Base-by-base conservation (phyloP, 1,139 yeast species). In the Saccharomyces hybrid region DNA sequence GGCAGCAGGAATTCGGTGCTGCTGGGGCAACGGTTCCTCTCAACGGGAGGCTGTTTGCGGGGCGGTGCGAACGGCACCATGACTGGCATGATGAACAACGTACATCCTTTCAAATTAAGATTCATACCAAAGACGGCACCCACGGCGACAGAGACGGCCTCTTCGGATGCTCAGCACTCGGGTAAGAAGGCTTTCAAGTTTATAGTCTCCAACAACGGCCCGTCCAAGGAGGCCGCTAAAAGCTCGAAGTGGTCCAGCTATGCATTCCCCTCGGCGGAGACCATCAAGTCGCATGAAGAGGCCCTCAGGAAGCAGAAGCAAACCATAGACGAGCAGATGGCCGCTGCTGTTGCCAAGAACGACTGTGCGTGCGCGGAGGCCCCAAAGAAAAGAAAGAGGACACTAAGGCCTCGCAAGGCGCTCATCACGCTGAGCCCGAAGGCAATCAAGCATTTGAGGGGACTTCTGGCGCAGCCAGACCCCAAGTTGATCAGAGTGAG, bases 401-500 rank as follows among this genome's bases (percentile, higher is more conserved):
- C 81, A 38, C 75, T 91, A 56, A 81, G 83, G 63, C 97, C 98
- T 2, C 79, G 90, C 63, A 93, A 88, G 72, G 96, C 97, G 1
- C 84, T 93, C 54, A 89, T 93, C 51, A 80, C 95, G 4, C 77
- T 93, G 53, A 78, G 93, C 0, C 80, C 88, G 3, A 79, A 76
- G 52, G 98, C 98, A 0, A 75, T 89, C 3, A 70, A 72, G 5
- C 97, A 93, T 71, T 75, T 93, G 58, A 75, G 75, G 56, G 81
- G 78, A 1, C 75, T 93, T 44, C 73, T 86, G 61, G 80, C 85
- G 56, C 88, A 84, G 62, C 98, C 98, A 3, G 81, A 82, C 50
- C 98, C 98, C 26, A 84, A 93, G 72, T 76, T 89, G 68, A 89
- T 93, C 55, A 79, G 97, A 64, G 86, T 93, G 23, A 96, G 98